These are phyloP conservation scores for Ramalina peruviana DNA, from an alignment of 495 filamentous ascomycete genomes.

Conservation along the genomic window DNA sequence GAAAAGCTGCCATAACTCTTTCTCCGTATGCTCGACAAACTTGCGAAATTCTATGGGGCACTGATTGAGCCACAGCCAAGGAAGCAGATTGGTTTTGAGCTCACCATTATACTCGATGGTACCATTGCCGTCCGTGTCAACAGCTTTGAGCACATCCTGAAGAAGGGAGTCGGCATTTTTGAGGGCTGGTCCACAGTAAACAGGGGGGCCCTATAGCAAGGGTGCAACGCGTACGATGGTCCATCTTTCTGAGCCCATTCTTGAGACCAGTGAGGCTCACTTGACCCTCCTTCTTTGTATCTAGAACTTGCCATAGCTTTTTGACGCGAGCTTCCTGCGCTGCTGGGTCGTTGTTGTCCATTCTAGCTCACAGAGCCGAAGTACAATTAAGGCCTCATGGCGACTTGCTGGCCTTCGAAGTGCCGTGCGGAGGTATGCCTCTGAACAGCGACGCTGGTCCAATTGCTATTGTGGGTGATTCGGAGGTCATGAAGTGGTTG, in stretches of 20 bases:
- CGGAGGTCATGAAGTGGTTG: no score
- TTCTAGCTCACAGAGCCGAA: constrained; percentile 1
- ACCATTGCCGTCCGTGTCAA: constrained; percentile 79
- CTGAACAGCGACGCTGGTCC: no score
- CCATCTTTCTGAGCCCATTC: constrained; percentile 71
- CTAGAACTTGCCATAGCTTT: constrained; percentile 66
- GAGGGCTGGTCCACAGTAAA: constrained; percentile 44
- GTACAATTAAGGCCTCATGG: constrained; percentile 7
- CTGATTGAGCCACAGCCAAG: neutral
- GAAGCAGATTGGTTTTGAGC: neutral
- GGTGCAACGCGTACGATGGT: constrained; percentile 61
- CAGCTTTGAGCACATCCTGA: constrained; percentile 56
- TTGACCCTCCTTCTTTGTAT: constrained; percentile 58
- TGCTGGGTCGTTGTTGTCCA: constrained; percentile 47
- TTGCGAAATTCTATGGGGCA: constrained; percentile 56
- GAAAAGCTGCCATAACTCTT: constrained; percentile 68
- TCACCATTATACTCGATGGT: constrained; percentile 80
- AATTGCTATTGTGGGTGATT: no score
- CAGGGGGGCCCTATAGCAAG: constrained; percentile 20
- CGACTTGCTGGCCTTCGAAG: neutral
- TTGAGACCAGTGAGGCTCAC: constrained; percentile 72
- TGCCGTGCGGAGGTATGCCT: no score
- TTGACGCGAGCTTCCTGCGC: constrained; percentile 64
- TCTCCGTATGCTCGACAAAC: constrained; percentile 79
- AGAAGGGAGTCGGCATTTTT: constrained; percentile 90